Evolutionary conservation across 2,329 filamentous ascomycete species (phyloP), one percentile per base, ranked within the genome.

Genomic region (Corinectria fuckeliana): DNA sequence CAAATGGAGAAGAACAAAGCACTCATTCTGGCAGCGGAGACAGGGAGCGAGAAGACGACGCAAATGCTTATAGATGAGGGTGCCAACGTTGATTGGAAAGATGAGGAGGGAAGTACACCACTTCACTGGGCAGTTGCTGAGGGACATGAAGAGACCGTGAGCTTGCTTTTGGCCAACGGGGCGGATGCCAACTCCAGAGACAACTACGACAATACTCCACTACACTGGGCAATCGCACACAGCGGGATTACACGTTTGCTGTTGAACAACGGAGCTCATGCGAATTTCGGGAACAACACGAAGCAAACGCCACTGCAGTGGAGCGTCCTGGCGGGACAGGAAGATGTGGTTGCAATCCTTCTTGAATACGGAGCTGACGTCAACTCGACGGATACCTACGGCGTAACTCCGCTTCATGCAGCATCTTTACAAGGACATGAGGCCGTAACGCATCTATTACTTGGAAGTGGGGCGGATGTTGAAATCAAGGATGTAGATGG

Each of bases 91-190:
- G 52, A 60, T 48, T 57, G 47, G 51, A 44, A 44, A 30, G 56
- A 60, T 30, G 56, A 60, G 16, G 36, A 60, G 50, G 56, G 49
- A 20, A 62, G 56, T 28, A 62, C 51, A n/a, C 26, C 60, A n/a
- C 42, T 62, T 20, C 52, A 59, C n/a, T 62, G 60, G 60, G 60
- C 60, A 2, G 56, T 60, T 25, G 41, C 56, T n/a, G 44, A 49
- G 39, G 56, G 60, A 26, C 60, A 60, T 16, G 23, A 42, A 34
- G 34, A 54, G 23, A 41, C 42, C 25, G 16, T 23, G 14, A 3
- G n/a, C 13, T 3, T 54, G 11, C 47, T 58, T 3, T n/a, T 58
- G 26, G 44, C 20, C 13, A 25, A 50, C 32, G 42, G 50, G 14
- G 49, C 42, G 25, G 49, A 60, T 32, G 25, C 32, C 45, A 48